Evolutionary conservation across 2,329 filamentous ascomycete genomes (phyloP).

Genomic region (Tolypocladium ovalisporum): DNA sequence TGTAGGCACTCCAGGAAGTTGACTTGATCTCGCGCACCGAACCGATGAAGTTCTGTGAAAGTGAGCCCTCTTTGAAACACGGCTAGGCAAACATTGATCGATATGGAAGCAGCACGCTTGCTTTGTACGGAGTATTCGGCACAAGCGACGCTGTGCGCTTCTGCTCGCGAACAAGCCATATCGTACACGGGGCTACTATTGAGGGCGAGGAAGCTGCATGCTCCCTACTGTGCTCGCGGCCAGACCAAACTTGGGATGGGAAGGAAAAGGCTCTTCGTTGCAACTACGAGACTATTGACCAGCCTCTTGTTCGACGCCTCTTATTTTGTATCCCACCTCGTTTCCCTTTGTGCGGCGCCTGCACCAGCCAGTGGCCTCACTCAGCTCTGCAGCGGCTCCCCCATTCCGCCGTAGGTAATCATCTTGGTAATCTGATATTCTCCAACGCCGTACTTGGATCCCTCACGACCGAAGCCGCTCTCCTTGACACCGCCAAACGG

Average conservation of each 20-base stretch:
- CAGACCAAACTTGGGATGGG: neutral
- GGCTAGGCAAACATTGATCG: neutral
- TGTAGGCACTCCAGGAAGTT: neutral
- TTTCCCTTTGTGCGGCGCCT: neutral
- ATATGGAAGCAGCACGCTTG: neutral
- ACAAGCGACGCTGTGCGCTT: neutral
- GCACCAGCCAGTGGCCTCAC: neutral
- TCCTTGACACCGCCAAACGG: conserved; percentile 76
- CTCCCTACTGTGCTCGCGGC: neutral
- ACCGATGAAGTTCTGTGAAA: too few relatives aligned
- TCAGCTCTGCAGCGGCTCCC: conserved; percentile 38
- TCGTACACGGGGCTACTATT: too few relatives aligned
- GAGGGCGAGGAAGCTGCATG: neutral
- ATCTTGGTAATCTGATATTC: conserved; percentile 70
- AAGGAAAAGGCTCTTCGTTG: neutral
- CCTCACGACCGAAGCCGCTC: conserved; percentile 71
- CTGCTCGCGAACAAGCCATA: too few relatives aligned
- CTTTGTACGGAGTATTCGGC: neutral
- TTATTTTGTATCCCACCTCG: neutral
- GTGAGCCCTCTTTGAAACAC: too few relatives aligned
- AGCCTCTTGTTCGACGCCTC: neutral
- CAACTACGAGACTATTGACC: neutral
- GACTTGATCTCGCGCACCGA: too few relatives aligned
- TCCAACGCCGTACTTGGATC: conserved; percentile 63
- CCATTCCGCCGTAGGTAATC: conserved; percentile 42